Base-by-base conservation (phyloP, 345 rosid genomes). In the Rubroshorea leprosula region DNA sequence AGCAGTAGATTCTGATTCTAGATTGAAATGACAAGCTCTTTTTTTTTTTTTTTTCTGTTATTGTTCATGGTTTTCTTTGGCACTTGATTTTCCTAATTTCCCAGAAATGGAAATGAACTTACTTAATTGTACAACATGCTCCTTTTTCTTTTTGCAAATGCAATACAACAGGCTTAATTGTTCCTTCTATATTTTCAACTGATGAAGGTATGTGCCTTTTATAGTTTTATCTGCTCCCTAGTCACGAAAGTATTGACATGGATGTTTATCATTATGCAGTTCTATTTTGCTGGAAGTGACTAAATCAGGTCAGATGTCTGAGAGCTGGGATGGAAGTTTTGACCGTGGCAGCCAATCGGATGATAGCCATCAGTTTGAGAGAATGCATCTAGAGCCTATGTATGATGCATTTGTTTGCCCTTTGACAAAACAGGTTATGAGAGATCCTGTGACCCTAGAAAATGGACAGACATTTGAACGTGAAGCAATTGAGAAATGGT, bases 341-440 rank as follows among this genome's bases (percentile, higher is more conserved):
- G 86, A 80, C 50, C 63, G 62, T 47, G 84, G 84, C 41, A 86
- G 89, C 71, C 89, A 81, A 55, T 89, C 96, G 13, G 94, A 89
- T 23, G 86, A 78, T 11, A 93, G 94, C 76, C 60, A 75, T 67
- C 72, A 69, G 5, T 80, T 80, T 24, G 97, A 85, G 63, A 83
- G 83, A 61, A 44, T 57, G 46, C 80, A 76, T 63, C 59, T 83
- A 16, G 97, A 89, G 66, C 87, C 89, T 29, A 67, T 89, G n/a
- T 93, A 89, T 50, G 99, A 93, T 68, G 67, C 99, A 7, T 87
- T 93, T 70, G 72, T 93, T 54, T 93, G 99, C 74, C 97, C 97
- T 52, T 78, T 93, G 46, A 89, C 99, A 16, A 93, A 89, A 63
- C 80, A 86, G 71, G 83, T 93, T 16, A 93, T 93, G 99, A 72